Evolutionary conservation across 192 early-diverging fungal genomes (phyloP).

Genomic region (Gorgonomyces haynaldii): DNA sequence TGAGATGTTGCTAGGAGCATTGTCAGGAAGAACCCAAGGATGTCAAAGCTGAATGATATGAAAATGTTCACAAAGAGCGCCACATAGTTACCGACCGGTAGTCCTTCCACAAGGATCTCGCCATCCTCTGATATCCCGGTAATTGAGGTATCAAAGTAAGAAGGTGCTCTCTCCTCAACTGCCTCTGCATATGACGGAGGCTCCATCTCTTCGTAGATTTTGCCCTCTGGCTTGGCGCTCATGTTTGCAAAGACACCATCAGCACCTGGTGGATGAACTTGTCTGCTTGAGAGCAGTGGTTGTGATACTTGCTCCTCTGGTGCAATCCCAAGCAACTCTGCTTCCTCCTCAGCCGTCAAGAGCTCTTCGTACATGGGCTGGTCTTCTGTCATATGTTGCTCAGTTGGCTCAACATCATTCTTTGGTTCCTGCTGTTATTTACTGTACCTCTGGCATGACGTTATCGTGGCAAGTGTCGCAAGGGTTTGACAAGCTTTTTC

Average conservation of each 20-base stretch:
- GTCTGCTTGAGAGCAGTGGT: not conserved
- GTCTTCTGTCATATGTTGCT: not conserved
- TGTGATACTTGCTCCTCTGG: too few relatives aligned
- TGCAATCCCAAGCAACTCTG: not conserved
- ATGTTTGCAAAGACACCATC: constrained; percentile 44
- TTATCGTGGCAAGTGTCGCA: too few relatives aligned
- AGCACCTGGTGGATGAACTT: not conserved
- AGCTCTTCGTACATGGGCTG: not conserved
- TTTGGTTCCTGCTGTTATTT: not conserved
- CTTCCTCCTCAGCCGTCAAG: not conserved
- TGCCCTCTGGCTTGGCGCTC: constrained; percentile 13
- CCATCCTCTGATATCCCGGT: constrained; percentile 63
- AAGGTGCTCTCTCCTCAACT: constrained; percentile 58
- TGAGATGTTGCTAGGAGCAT: constrained; percentile 82
- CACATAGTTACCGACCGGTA: constrained; percentile 74
- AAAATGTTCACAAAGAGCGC: constrained; percentile 73
- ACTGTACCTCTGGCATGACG: too few relatives aligned
- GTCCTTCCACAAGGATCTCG: constrained; percentile 74
- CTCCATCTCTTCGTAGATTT: constrained; percentile 27
- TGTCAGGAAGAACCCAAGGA: constrained; percentile 74
- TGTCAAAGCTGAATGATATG: constrained; percentile 36
- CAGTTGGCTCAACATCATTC: not conserved
- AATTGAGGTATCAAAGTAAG: constrained; percentile 71
- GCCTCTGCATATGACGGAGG: constrained; percentile 64
- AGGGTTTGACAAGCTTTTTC: too few relatives aligned